Base-by-base conservation (phyloP, 306 rosid species). In the Styphnolobium japonicum region DNA sequence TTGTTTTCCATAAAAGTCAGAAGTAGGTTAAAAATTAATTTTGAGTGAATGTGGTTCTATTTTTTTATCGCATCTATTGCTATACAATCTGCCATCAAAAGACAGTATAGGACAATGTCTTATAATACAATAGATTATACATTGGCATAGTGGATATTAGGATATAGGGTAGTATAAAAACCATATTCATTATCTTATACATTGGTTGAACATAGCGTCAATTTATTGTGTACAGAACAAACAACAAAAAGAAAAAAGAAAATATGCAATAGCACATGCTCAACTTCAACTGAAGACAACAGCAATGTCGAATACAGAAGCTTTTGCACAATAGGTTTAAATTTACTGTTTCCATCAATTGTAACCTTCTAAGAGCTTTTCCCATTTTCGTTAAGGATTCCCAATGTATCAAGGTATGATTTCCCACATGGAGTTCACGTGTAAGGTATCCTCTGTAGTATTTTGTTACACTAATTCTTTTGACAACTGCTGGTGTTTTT, bases 361-460 rank as follows among this genome's bases (percentile, higher is more conserved):
- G 42, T 45, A 25, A 45, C 25, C 42, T 45, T 68, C 60, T 4
- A 33, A 45, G 58, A 10, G 25, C n/a, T 65, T 36, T 36, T 12
- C n/a, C 58, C 4, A 8, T 70, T 52, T 49, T 61, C 9, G 8
- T 39, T 7, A 4, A 2, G 33, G 51, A 80, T 39, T 3, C 31
- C 3, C 80, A 87, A 4, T 18, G 22, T 22, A 52, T 88, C 87
- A 6, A 84, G 19, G 55, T 64, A 79, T 4, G 88, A 73, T 73
- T 84, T 88, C 2, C 85, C 86, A 0, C 7, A n/a, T n/a, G 67
- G 12, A 85, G 88, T 73, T 61, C 65, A 0, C 52, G 72, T 2
- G 79, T 3, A 33, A 84, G 21, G n/a, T 7, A 60, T 9, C 76
- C 76, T 55, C 3, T 73, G 39, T 42, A 53, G 65, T 42, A 80